A percentile compares a stretch with the other conserved stretches of the same genome.
Conservation (phyloP, 345 rosid genomes). For the Eucalyptus tenuipes region DNA sequence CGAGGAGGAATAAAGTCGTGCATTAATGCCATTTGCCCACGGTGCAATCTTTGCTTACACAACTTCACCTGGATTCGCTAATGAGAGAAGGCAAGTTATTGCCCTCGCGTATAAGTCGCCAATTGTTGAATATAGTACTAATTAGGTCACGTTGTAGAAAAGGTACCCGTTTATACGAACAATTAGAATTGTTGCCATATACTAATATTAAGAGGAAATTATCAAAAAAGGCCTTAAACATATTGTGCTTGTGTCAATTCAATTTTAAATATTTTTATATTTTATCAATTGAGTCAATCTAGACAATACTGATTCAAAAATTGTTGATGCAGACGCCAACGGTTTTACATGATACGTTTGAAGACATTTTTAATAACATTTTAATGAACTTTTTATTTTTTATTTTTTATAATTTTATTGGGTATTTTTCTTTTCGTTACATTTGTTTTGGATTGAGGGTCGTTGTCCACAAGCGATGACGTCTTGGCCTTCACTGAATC, state of each 20-base stretch:
- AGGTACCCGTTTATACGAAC: accelerated
- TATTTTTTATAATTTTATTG: no score
- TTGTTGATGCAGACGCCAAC: accelerated
- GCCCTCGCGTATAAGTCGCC: neutral
- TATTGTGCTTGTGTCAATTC: accelerated
- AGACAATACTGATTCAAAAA: accelerated
- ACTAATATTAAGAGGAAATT: no score
- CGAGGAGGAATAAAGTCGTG: neutral
- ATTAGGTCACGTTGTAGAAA: neutral
- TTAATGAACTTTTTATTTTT: no score
- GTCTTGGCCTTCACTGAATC: no score
- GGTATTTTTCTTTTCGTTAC: no score
- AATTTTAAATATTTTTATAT: no score
- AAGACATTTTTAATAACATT: no score
- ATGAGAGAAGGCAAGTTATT: neutral
- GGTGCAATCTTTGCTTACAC: neutral
- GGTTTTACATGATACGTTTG: accelerated
- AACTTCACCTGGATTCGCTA: neutral
- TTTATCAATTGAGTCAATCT: accelerated
- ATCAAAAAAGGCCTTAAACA: accelerated
- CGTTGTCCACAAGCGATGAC: accelerated
- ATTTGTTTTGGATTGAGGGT: no score
- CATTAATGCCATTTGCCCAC: neutral
- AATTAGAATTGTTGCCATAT: no score
- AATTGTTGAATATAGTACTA: neutral